phyloP scores from a whole-genome alignment of 441 rosid genomes.

The Aleurites moluccanus region DNA sequence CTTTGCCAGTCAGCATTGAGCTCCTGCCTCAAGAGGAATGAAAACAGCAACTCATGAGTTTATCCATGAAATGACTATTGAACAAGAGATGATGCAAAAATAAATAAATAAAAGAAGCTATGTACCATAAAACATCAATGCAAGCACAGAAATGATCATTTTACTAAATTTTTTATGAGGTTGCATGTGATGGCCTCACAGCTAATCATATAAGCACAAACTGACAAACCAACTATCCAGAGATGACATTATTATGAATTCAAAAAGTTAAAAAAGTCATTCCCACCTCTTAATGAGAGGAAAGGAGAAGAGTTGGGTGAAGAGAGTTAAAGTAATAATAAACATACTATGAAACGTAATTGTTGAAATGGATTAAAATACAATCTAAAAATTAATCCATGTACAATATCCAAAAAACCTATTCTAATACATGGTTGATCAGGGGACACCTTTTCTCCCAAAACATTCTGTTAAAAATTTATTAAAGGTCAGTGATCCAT shows the following conservation, averaged over 20 bases:
- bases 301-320: not conserved
- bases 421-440: not conserved
- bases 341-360: not conserved
- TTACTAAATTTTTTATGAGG: not conserved
- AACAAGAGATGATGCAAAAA: slow-evolving; percentile 10
- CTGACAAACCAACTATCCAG: not conserved
- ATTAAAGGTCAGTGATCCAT: not conserved
- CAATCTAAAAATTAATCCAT: not conserved
- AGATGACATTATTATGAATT: too few relatives aligned
- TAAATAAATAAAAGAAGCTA: not conserved
- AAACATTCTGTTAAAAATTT: not conserved
- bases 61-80: slow-evolving; percentile 1
- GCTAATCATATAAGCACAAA: not conserved
- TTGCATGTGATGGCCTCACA: not conserved
- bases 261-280: not conserved
- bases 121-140: not conserved
- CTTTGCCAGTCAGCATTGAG: slow-evolving; percentile 93
- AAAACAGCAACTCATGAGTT: slow-evolving; percentile 4
- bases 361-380: not conserved
- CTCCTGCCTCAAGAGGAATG: slow-evolving; percentile 52
- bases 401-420: not conserved
- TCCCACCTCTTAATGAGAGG: not conserved
- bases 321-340: not conserved
- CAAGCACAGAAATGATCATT: not conserved
- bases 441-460: not conserved